phyloP scores from a whole-genome alignment of 2,329 filamentous ascomycete genomes.

The Plenodomus biglobosus region DNA sequence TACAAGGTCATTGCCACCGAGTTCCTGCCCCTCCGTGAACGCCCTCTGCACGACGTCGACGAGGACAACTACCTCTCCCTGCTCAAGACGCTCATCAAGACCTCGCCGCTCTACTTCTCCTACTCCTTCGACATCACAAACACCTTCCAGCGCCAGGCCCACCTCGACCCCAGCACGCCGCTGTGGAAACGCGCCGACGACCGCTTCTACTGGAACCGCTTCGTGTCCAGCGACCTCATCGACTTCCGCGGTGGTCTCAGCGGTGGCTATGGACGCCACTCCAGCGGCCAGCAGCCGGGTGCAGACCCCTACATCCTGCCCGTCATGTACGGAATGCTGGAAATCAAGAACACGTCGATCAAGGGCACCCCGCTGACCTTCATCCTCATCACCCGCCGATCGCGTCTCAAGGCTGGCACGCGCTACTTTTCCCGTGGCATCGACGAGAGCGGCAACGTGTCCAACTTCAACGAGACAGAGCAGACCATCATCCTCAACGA shows the following conservation, averaged over 20 bases:
- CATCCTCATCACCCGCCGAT: constrained; percentile 83
- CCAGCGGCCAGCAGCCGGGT: constrained; percentile 69
- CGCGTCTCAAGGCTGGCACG: constrained; percentile 84
- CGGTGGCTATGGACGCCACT: constrained; percentile 57
- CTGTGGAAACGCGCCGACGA: constrained; percentile 93
- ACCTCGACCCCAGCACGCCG: constrained; percentile 69
- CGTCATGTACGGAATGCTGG: constrained; percentile 94
- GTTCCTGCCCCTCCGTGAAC: constrained; percentile 89
- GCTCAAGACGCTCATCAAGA: constrained; percentile 78
- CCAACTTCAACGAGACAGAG: constrained; percentile 99
- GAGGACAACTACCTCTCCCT: constrained; percentile 88
- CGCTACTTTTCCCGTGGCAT: constrained; percentile 93
- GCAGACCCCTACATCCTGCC: constrained; percentile 92
- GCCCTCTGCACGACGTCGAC: constrained; percentile 85
- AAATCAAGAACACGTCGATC: constrained; percentile 82
- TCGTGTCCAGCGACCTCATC: constrained; percentile 87
- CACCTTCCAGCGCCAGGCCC: constrained; percentile 90
- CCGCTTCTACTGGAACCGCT: constrained; percentile 98
- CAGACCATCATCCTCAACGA: constrained; percentile 91
- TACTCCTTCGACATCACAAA: constrained; percentile 97
- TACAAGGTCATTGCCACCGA: constrained; percentile 92
- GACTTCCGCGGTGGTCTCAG: constrained; percentile 70
- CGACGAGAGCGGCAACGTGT: constrained; percentile 91
- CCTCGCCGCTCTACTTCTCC: constrained; percentile 94
- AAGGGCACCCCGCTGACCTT: constrained; percentile 84